A percentile compares a stretch with the other conserved stretches of the same genome.
Conservation (phyloP, 148 eudicot species). For the Amaranthus palmeri region DNA sequence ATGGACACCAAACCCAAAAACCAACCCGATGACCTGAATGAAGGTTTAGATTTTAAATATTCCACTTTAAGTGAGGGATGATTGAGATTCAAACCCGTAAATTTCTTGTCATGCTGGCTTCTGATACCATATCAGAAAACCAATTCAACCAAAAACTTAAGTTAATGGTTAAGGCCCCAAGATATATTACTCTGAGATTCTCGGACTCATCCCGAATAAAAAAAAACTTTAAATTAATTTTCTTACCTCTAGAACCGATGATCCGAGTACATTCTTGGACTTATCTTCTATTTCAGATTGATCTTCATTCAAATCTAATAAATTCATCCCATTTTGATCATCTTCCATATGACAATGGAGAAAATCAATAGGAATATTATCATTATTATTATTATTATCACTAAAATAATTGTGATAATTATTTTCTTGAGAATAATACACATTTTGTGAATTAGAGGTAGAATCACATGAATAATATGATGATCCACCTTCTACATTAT, state of each 20-base stretch:
- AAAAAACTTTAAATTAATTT: no score
- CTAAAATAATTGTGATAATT: conserved; percentile 27
- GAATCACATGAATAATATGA: conserved; percentile 30
- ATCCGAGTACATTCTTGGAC: conserved; percentile 41
- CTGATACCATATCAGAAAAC: no score
- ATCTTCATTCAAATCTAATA: conserved; percentile 19
- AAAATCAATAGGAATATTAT: conserved; percentile 30
- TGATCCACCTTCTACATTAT: conserved; percentile 22
- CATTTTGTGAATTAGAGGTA: conserved; percentile 20
- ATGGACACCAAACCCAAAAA: no score
- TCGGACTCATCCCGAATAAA: no score
- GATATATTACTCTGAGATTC: no score
- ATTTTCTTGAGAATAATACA: conserved; percentile 33
- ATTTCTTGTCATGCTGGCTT: no score
- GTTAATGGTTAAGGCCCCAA: no score
- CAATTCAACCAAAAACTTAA: no score
- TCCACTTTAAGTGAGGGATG: no score
- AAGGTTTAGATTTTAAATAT: no score
- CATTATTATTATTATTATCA: conserved; percentile 27
- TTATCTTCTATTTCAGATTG: conserved; percentile 25
- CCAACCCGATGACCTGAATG: no score
- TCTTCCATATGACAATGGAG: conserved; percentile 29
- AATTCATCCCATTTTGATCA: conserved; percentile 23
- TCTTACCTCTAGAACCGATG: conserved; percentile 35
- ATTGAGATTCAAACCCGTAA: no score